These are phyloP conservation scores for Yamagishiella unicocca DNA, from an alignment of 139 green algal genomes.

Conservation along the genomic window DNA sequence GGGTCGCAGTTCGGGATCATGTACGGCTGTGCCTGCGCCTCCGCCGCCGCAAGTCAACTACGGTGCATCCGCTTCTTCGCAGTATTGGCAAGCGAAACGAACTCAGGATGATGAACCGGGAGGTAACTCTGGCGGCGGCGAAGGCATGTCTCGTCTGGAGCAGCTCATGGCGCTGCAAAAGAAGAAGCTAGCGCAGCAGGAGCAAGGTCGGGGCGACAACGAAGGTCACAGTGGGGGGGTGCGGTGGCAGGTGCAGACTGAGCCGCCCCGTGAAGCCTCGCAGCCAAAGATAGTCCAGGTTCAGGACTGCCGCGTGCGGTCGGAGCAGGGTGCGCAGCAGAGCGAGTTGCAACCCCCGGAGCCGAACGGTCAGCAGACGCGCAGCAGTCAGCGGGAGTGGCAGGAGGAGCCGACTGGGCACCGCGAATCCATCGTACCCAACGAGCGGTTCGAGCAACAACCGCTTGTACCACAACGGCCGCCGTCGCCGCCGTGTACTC, in stretches of 20 bases:
- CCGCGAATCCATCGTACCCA: too few species aligned
- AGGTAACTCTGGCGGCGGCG: background rate
- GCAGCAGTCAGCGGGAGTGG: too few species aligned
- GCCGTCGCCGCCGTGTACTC: too few species aligned
- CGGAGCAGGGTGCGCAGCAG: too few species aligned
- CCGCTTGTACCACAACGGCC: too few species aligned
- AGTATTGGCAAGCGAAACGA: slow-evolving; percentile 37
- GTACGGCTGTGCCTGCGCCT: background rate
- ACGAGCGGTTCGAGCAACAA: too few species aligned
- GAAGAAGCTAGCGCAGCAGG: background rate
- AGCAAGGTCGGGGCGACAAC: background rate
- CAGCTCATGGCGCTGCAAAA: slow-evolving; percentile 13
- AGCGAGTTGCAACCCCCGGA: too few species aligned
- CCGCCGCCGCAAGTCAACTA: background rate
- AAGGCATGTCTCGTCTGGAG: slow-evolving; percentile 7
- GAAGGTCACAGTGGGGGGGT: background rate
- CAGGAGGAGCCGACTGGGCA: too few species aligned
- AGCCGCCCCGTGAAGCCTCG: too few species aligned
- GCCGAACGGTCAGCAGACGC: too few species aligned
- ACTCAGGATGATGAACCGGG: background rate
- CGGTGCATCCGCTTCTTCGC: slow-evolving; percentile 20
- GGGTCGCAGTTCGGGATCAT: background rate
- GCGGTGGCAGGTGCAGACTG: background rate
- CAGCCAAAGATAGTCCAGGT: too few species aligned
- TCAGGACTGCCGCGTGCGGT: too few species aligned